phyloP scores from a whole-genome alignment of 2,329 filamentous ascomycete genomes.

The Metarhizium brunneum region DNA sequence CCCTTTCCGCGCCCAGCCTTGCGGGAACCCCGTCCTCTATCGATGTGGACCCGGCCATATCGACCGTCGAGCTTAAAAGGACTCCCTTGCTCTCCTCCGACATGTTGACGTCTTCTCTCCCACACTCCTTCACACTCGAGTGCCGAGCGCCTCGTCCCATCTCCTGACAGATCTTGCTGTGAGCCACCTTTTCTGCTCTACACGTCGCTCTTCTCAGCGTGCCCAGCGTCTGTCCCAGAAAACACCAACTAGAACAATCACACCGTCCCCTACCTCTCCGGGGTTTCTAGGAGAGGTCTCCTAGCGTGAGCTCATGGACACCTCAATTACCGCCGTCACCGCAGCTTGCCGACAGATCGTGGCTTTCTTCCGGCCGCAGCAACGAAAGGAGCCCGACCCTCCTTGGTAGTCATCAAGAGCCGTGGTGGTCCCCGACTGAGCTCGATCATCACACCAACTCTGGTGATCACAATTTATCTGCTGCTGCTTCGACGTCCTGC shows the following conservation, averaged over 20 bases:
- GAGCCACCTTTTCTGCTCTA: background rate
- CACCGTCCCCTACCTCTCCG: conserved; percentile 6
- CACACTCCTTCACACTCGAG: background rate
- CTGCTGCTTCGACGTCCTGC: conserved; percentile 2
- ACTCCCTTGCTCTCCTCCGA: no score
- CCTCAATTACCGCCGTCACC: conserved; percentile 1
- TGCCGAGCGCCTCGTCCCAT: no score
- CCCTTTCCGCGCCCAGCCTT: no score
- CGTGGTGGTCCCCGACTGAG: conserved; percentile 7
- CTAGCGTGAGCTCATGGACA: conserved; percentile 14
- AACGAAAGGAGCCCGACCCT: conserved; percentile 7
- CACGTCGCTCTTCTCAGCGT: background rate
- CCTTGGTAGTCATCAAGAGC: conserved; percentile 8
- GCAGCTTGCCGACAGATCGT: conserved; percentile 1
- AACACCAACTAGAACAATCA: background rate
- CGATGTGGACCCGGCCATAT: no score
- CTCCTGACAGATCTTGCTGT: no score
- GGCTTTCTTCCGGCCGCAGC: conserved; percentile 11
- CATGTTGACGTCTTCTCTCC: no score
- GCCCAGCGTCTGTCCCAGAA: background rate
- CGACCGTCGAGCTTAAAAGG: no score
- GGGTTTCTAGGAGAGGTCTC: conserved; percentile 10
- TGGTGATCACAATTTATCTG: background rate
- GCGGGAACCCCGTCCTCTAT: no score
- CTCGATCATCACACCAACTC: background rate